Evolutionary conservation across 2,329 filamentous ascomycete species (phyloP).

Genomic region (Fusarium nelsonii): DNA sequence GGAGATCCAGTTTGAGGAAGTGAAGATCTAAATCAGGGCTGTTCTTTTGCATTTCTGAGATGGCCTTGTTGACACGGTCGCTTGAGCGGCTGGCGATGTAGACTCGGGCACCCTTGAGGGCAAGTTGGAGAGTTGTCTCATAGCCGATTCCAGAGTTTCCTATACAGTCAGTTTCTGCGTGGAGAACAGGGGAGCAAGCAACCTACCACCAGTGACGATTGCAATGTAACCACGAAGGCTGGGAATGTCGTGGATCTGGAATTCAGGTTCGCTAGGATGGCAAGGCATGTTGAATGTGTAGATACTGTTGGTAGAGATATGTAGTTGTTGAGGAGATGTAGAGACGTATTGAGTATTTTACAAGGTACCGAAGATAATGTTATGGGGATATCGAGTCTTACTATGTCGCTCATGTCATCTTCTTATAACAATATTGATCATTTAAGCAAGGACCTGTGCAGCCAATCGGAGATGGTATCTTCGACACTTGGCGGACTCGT

Average conservation of each 20-base stretch:
- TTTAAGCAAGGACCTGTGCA: not conserved
- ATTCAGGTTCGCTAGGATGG: slow-evolving; percentile 24
- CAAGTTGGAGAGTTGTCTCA: slow-evolving; percentile 41
- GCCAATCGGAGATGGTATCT: slow-evolving; percentile 11
- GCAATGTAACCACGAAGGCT: slow-evolving; percentile 38
- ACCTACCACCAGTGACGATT: slow-evolving; percentile 44
- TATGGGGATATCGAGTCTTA: not conserved
- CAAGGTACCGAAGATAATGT: not conserved
- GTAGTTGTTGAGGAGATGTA: no score
- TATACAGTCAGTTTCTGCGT: fast-evolving
- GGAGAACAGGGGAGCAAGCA: fast-evolving
- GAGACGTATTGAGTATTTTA: not conserved
- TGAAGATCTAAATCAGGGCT: slow-evolving; percentile 33
- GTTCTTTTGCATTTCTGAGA: slow-evolving; percentile 31
- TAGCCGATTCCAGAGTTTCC: slow-evolving; percentile 45
- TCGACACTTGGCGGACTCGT: slow-evolving; percentile 12
- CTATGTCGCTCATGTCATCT: slow-evolving; percentile 1
- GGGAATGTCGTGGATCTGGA: slow-evolving; percentile 37
- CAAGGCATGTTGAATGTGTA: slow-evolving; percentile 11
- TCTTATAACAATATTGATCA: slow-evolving; percentile 9
- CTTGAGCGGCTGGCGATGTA: slow-evolving; percentile 43
- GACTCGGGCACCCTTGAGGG: slow-evolving; percentile 34
- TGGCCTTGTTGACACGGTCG: slow-evolving; percentile 39
- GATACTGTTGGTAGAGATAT: no score
- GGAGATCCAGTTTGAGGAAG: slow-evolving; percentile 42